phyloP scores from a whole-genome alignment of 2,329 filamentous ascomycete genomes.

The Lachnellula subtilissima region DNA sequence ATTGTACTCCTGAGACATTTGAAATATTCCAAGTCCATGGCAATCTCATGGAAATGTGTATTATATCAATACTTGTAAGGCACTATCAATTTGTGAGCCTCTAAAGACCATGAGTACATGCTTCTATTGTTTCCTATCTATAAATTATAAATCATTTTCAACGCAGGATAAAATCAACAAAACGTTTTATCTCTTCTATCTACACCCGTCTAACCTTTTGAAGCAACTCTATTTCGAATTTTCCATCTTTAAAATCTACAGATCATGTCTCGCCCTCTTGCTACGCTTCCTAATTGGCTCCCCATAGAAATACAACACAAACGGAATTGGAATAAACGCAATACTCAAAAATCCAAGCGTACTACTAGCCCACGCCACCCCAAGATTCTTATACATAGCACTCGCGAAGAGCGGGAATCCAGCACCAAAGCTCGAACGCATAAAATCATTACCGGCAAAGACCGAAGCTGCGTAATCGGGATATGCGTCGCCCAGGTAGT shows the following conservation, averaged over 20 bases:
- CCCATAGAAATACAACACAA: conserved; percentile 24
- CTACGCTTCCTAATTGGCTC: conserved; percentile 19
- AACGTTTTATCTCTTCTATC: background rate
- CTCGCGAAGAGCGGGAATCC: conserved; percentile 33
- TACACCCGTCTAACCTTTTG: background rate
- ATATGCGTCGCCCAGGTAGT: conserved; percentile 37
- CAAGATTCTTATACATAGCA: conserved; percentile 33
- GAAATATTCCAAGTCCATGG: no score
- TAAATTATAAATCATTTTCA: no score
- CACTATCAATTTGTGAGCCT: no score
- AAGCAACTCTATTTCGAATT: background rate
- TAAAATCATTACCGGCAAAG: conserved; percentile 36
- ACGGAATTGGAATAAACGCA: conserved; percentile 26
- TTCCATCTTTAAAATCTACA: conserved; percentile 7
- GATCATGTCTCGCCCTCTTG: conserved; percentile 23
- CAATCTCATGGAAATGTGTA: no score
- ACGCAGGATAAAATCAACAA: no score
- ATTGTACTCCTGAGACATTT: no score
- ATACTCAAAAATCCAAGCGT: conserved; percentile 32
- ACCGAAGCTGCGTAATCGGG: conserved; percentile 36
- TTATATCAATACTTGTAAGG: no score
- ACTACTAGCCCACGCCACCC: conserved; percentile 31
- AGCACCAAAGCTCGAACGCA: conserved; percentile 32
- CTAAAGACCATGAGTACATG: no score
- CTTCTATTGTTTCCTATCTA: no score